Base-by-base conservation (phyloP, 495 filamentous ascomycete genomes). In the Penicillium fimorum region DNA sequence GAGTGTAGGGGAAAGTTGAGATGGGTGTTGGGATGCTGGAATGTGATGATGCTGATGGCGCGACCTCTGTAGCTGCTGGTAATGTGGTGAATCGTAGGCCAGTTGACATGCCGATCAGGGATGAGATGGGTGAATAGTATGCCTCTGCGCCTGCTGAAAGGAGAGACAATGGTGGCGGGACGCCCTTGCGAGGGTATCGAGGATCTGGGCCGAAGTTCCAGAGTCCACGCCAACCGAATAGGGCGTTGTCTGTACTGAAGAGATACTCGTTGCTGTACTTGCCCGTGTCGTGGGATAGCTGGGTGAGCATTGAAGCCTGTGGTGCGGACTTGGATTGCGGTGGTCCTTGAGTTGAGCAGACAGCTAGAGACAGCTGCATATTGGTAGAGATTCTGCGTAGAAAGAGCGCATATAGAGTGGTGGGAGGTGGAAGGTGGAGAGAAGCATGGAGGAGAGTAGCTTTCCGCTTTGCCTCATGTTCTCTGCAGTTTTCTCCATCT, bases 151-250 rank as follows among this genome's bases (percentile, higher is more conserved):
- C 94, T 15, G 84, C 85, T 56, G 87, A 90, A 53, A 93, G 87
- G 32, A 79, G 70, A 6, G 76, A 76, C 12, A 74, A 47, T 22
- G 47, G 67, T 47, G 64, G 59, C 43, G 64, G 58, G 3, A 53
- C 51, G 32, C 64, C 53, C 5, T 50, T 45, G 22, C 56, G 61
- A n/a, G 57, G 50, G n/a, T 56, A 47, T 27, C 82, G 79, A 20
- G 89, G 88, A 64, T 96, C 89, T 6, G 84, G 83, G 25, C 93
- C 94, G 61, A 97, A 97, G 67, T 97, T 98, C 71, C 95, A 97
- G 0, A 98, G 77, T 2, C 91, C 94, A 5, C 92, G 83, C 56
- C 92, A 78, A 20, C 94, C 94, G 59, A 97, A 79, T 15, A 97
- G 79, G 5, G 90, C 89, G 27, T 91, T 93, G 61, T 97, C 93